Evolutionary conservation across 2,329 filamentous ascomycete species (phyloP).

Genomic region (Fusarium sp.): DNA sequence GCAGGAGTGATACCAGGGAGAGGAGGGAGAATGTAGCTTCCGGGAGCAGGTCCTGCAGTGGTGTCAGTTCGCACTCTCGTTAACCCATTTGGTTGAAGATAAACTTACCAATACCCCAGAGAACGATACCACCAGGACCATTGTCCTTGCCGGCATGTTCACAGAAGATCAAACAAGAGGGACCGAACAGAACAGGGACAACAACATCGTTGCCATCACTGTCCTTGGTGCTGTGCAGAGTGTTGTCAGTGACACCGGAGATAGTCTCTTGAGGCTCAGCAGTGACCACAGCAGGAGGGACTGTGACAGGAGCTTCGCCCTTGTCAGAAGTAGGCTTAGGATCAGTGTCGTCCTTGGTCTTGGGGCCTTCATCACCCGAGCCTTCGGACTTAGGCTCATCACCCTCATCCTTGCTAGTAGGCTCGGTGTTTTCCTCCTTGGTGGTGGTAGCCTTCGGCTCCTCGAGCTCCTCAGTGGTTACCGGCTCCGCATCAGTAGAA

Average conservation of each 20-base stretch:
- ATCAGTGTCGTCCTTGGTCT: not conserved
- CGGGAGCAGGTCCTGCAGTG: not conserved
- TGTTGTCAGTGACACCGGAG: conserved; percentile 1
- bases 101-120: conserved; percentile 8
- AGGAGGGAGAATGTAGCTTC: conserved; percentile 8
- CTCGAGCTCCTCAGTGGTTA: not conserved
- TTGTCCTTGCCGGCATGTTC: conserved; percentile 7
- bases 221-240: not conserved
- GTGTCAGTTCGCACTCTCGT: not conserved
- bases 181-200: conserved; percentile 1
- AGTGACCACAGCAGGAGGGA: not conserved
- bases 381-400: not conserved
- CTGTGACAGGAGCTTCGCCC: not conserved
- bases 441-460: not conserved
- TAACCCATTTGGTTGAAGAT: accelerated
- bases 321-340: not conserved
- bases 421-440: not conserved
- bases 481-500: not conserved
- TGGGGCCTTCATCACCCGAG: not conserved
- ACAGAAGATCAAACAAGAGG: conserved; percentile 6
- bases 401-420: not conserved
- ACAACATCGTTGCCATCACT: conserved; percentile 3
- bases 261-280: conserved; percentile 4
- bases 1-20: conserved; percentile 9
- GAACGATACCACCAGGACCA: conserved; percentile 2